Evolutionary conservation across 441 rosid species (phyloP).

Genomic region (Euphorbia celastroides): DNA sequence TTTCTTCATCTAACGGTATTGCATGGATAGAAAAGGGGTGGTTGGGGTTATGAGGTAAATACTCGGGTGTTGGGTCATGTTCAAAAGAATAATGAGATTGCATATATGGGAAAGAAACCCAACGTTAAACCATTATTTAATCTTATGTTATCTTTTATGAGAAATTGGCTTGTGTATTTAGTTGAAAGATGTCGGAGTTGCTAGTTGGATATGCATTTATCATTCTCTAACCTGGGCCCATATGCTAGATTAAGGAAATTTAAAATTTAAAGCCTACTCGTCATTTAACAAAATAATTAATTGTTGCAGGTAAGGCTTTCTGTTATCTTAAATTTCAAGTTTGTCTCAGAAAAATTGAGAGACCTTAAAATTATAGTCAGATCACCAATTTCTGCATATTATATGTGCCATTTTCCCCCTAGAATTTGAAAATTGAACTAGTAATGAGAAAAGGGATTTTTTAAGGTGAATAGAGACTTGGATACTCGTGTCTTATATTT

Average conservation of each 20-base stretch:
- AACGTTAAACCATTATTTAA: background rate
- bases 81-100: background rate
- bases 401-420: background rate
- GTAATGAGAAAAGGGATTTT: background rate
- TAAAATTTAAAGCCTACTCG: background rate
- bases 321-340: background rate
- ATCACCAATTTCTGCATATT: background rate
- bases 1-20: background rate
- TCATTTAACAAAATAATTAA: background rate
- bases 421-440: background rate
- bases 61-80: constrained; percentile 3
- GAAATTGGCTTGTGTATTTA: background rate
- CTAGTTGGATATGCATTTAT: background rate
- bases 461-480: background rate
- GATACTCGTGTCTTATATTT: too few species aligned
- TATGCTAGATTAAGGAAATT: background rate
- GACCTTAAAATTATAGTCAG: background rate
- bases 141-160: background rate
- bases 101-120: background rate
- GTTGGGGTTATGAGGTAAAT: background rate
- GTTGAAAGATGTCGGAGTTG: constrained; percentile 1
- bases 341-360: background rate
- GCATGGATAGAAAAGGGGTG: background rate
- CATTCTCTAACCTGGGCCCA: constrained; percentile 4
- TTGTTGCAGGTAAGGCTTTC: background rate